phyloP scores from a whole-genome alignment of 2,329 filamentous ascomycete species.

The Orbilia brochopaga region DNA sequence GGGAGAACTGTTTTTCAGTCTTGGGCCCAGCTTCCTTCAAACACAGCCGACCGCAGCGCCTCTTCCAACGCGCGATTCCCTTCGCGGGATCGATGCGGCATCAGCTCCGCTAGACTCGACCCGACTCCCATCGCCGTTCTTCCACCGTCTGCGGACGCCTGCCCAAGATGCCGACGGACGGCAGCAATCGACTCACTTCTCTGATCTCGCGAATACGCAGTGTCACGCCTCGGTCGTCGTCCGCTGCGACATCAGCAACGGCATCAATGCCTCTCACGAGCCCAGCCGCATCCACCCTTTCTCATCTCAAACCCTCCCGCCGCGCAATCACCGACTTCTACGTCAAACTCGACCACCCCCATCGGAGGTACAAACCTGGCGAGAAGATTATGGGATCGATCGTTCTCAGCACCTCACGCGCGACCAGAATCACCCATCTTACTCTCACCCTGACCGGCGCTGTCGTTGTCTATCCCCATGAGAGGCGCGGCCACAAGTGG shows the following conservation, averaged over 20 bases:
- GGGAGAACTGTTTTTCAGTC: too few species aligned
- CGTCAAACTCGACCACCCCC: slow-evolving; percentile 76
- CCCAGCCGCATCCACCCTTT: slow-evolving; percentile 23
- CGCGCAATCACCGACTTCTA: slow-evolving; percentile 79
- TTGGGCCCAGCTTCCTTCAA: too few species aligned
- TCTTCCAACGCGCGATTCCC: slow-evolving; percentile 43
- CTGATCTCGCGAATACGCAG: slow-evolving; percentile 47
- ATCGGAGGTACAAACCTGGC: slow-evolving; percentile 76
- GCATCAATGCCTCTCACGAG: slow-evolving; percentile 14
- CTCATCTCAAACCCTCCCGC: slow-evolving; percentile 57
- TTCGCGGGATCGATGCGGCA: slow-evolving; percentile 47
- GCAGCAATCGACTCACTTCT: slow-evolving; percentile 29
- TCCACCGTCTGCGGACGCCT: background rate
- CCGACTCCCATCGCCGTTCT: slow-evolving; percentile 6
- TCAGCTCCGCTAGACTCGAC: slow-evolving; percentile 11
- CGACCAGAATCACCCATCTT: slow-evolving; percentile 78
- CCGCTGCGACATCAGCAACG: slow-evolving; percentile 16
- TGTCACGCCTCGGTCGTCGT: slow-evolving; percentile 31
- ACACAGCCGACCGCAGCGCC: slow-evolving; percentile 18
- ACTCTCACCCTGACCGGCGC: slow-evolving; percentile 79
- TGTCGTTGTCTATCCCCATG: slow-evolving; percentile 76
- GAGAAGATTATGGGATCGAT: slow-evolving; percentile 77
- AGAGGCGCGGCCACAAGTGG: slow-evolving; percentile 62
- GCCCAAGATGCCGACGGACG: slow-evolving; percentile 31
- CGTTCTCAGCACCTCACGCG: slow-evolving; percentile 74